Percentiles rank a stretch among this genome's conserved stretches.
phyloP scores from a whole-genome alignment of 2,329 filamentous ascomycete species.

The Purpureocillium lavendulum region DNA sequence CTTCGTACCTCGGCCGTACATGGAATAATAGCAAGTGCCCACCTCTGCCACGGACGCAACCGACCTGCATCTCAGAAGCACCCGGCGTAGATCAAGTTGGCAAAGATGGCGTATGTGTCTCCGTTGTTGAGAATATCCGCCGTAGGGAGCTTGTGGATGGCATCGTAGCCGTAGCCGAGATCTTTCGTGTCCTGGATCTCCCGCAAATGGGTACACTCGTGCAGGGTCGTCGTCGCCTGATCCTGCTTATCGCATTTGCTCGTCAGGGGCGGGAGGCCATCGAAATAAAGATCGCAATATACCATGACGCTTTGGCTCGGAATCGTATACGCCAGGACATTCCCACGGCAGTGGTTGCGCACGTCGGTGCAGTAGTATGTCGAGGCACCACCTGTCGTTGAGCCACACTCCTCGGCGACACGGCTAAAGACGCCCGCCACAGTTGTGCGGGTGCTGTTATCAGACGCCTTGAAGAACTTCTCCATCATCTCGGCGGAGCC shows the following conservation, averaged over 20 bases:
- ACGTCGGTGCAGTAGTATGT: slow-evolving; percentile 47
- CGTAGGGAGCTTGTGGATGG: slow-evolving; percentile 34
- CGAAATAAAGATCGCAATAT: slow-evolving; percentile 50
- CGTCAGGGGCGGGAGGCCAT: slow-evolving; percentile 34
- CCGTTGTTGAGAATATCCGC: slow-evolving; percentile 45
- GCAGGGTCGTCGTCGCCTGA: slow-evolving; percentile 51
- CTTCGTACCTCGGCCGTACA: too few relatives aligned
- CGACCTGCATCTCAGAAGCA: slow-evolving; percentile 1
- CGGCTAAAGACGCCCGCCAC: slow-evolving; percentile 37
- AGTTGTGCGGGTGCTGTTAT: slow-evolving; percentile 25
- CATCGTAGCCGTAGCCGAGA: slow-evolving; percentile 39
- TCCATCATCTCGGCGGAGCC: slow-evolving; percentile 35
- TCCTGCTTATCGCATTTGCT: slow-evolving; percentile 50
- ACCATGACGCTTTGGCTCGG: slow-evolving; percentile 41
- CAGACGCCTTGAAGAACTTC: slow-evolving; percentile 51
- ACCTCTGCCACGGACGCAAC: too few relatives aligned
- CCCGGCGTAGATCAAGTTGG: slow-evolving; percentile 9
- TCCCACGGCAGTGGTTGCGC: slow-evolving; percentile 2
- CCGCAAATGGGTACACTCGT: slow-evolving; percentile 52
- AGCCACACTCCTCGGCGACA: slow-evolving; percentile 42
- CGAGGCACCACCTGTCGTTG: slow-evolving; percentile 33
- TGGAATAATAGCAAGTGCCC: too few relatives aligned
- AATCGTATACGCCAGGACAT: slow-evolving; percentile 49
- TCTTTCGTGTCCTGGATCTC: slow-evolving; percentile 47
- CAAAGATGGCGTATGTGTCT: slow-evolving; percentile 39